Evolutionary conservation across 148 eudicot genomes (phyloP), one percentile per base, ranked within the genome.

Genomic region (Rhododendron kiyosumense): DNA sequence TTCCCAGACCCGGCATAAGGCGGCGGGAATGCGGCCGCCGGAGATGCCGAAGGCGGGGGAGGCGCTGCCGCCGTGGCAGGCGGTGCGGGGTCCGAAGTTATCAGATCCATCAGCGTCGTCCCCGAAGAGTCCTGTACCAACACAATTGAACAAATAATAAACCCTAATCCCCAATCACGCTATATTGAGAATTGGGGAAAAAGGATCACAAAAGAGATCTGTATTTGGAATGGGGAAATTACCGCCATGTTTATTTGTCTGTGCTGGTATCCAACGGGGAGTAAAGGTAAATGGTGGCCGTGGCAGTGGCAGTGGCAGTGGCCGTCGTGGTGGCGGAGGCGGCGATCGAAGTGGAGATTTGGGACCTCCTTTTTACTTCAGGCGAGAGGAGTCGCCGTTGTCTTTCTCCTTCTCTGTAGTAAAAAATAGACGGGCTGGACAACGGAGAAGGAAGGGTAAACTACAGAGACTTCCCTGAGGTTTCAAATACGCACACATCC

Each of bases 101-200:
- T 95, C 88, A 95, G 93, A 93, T 95, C 98, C 97, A 95, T 95
- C 90, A 95, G 91, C 91, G 98, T 94, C 90, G 79, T 94, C 77
- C 98, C 98, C 43, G 97, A 90, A 3, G 96, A 93, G 80, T 95
- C 98, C 98, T 95, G 90, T 74, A 71, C 81, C 18, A 78, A 86
- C 11, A 61, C 9, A 61, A 38, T 41, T 18, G n/a, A 22, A 41
- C 22, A 61, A 57, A 52, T 2, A 59, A 54, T 32, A 57, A 81
- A 32, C 20, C 20, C 26, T 11, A 49, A 12, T 69, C 24, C 38
- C 38, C 41, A 34, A 34, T 13, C 43, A 28, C n/a, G 13, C 18
- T 11, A 3, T 18, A 13, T 36, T 38, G 34, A 81, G 17, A 63
- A 41, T n/a, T 3, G 63, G 24, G 32, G 15, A 14, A 38, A 15